A percentile compares a stretch with the other conserved stretches of the same genome.
Evolutionary conservation across 1,284 basidiomycete species (phyloP).

Genomic region (Vanrija sp.): DNA sequence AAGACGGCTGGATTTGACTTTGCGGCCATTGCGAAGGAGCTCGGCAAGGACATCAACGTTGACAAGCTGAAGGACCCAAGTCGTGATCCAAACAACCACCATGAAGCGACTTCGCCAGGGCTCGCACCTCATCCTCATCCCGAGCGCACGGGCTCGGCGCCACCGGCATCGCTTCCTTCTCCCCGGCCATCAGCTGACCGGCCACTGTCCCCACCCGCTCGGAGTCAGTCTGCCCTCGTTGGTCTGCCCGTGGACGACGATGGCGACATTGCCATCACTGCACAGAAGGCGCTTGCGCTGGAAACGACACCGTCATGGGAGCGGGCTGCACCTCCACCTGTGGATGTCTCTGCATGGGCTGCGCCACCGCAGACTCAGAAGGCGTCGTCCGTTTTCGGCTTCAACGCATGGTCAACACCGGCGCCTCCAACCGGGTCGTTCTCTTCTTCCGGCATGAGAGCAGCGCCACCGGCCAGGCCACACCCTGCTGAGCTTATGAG

Average conservation of each 20-base stretch:
- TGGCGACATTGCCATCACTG: conserved; percentile 29
- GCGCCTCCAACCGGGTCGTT: conserved; percentile 7
- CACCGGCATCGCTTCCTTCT: conserved; percentile 9
- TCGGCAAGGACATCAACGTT: conserved; percentile 50
- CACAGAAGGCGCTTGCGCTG: conserved; percentile 9
- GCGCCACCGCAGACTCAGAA: conserved; percentile 3
- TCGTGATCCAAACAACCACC: background rate
- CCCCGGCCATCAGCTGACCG: background rate
- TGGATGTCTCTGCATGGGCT: background rate
- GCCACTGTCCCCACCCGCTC: background rate
- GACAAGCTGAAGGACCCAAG: conserved; percentile 25
- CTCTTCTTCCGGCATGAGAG: conserved; percentile 9
- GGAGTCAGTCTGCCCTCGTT: conserved; percentile 4
- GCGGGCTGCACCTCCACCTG: conserved; percentile 7
- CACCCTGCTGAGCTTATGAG: conserved; percentile 41
- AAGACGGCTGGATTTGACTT: conserved; percentile 49
- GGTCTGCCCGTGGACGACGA: conserved; percentile 24
- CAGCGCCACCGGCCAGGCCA: conserved; percentile 43
- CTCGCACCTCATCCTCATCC: conserved; percentile 2
- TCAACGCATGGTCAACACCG: conserved; percentile 35
- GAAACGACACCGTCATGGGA: conserved; percentile 27
- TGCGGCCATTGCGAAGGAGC: conserved; percentile 44
- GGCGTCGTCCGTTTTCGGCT: conserved; percentile 24
- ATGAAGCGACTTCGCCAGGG: background rate
- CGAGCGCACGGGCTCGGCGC: conserved; percentile 28